Base-by-base conservation (phyloP, 306 rosid species). In the Quercus berberidifolia region DNA sequence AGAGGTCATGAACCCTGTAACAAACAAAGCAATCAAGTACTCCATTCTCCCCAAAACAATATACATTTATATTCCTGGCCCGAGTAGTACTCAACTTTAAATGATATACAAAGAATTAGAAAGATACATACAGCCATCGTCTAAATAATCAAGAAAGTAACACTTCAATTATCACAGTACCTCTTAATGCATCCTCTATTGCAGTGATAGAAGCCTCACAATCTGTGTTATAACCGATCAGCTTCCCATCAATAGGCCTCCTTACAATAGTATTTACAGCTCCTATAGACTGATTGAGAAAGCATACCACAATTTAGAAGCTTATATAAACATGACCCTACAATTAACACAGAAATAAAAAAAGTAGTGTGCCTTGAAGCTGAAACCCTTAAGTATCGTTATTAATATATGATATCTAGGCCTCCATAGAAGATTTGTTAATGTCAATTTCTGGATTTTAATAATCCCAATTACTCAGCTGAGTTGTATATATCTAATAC, bases 211-310 rank as follows among this genome's bases (percentile, higher is more conserved):
- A 74, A 76, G 84, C 88, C 67, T 87, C 90, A 68, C 88, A 84
- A 73, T 87, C 85, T 56, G 90, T 87, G 74, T 87, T 82, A 55
- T 87, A 82, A 59, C 88, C 88, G 74, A 87, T 41, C 78, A 87
- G 84, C 81, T 84, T 77, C 88, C 82, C 90, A 84, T 84, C 86
- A 41, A 28, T 65, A 13, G 83, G 81, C 67, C 90, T 79, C 74
- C 81, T 87, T 69, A 87, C 79, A 17, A 87, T 87, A 6, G 90
- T 84, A 55, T 87, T 87, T 43, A 83, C 84, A 55, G 90, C 90
- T 52, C 80, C 86, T 58, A 87, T 81, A 63, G 86, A 73, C 88
- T 82, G 76, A 69, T 56, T 67, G 52, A 67, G 52, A 46, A 35
- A 73, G 21, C 76, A 81, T 25, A 23, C 17, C 25, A 67, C 51